Evolutionary conservation across 148 eudicot genomes (phyloP), one percentile per base, ranked within the genome.

Genomic region (Vaccinium corymbosum): DNA sequence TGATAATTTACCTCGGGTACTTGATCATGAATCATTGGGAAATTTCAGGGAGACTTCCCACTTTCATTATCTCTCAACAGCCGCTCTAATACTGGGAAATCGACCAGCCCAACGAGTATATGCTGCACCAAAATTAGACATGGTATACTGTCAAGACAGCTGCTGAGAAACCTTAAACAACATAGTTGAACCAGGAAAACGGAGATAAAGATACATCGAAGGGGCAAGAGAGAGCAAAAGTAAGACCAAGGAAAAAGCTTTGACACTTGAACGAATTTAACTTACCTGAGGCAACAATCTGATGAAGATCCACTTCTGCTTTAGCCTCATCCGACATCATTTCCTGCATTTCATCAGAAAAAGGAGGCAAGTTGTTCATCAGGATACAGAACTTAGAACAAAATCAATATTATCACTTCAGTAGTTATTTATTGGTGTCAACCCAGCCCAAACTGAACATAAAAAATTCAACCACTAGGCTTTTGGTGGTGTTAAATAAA

Each of bases 61-160:
- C 56, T 15, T 51, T 0, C 1, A 42, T 90, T 75, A 88, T 83
- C 86, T 78, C 88, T 89, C 90, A 79, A 96, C 89, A 10, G 84
- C 90, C 56, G 84, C 82, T 82, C 79, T 91, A 79, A 96, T 86
- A 8, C 8, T 71, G 35, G 98, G 98, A 86, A 90, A 94, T 50
- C 93, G 91, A 84, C 90, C 90, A 19, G 94, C 91, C 98, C 98
- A 96, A 50, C 93, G 91, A 42, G 91, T 87, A 86, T 90, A 96
- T 81, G 94, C 98, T 95, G 88, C 87, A 82, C 68, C 71, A 25
- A 64, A 11, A 68, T 81, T 13, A 32, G 77, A 29, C 62, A 71
- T 56, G 25, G 49, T 55, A 52, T 57, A 81, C 35, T 14, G n/a
- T 20, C 42, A 49, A 3, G 13, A 73, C 13, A 53, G 42, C 56